Evolutionary conservation across 2,329 filamentous ascomycete species (phyloP), one percentile per base, ranked within the genome.

Genomic region (Talaromyces funiculosus): DNA sequence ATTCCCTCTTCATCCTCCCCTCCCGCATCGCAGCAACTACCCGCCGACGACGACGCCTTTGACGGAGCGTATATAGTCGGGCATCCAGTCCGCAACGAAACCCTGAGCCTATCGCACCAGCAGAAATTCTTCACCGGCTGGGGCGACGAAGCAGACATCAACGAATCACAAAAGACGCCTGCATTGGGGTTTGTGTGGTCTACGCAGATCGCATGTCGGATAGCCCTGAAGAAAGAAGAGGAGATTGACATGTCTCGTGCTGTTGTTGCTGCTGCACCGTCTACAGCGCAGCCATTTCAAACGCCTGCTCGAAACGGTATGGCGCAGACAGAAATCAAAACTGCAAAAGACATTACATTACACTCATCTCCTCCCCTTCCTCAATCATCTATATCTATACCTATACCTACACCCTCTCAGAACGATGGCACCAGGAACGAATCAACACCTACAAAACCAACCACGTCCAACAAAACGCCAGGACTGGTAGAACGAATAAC

Each of bases 81-180:
- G 68, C 62, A 75, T 40, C 67, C 72, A 2, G 67, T 67, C 16
- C 71, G 72, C 18, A 72, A 71, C 43, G 81, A 84, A 12, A 84
- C 87, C 0, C 80, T 97, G 38, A 83, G 85, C 33, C 83, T 97
- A 8, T 88, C 95, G 67, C 90, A 97, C 74, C 93, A 97, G 75
- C 91, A 97, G 73, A 84, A 90, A 45, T 97, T 92, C 85, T 96
- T 97, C 76, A 95, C 92, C 3, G 92, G 94, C 64, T 97, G 94
- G 93, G 92, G 93, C 22, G 90, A 96, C 72, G 81, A 86, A 24
- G 62, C 22, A 26, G 58, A 53, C 24, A 45, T 45, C 53, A 62
- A 26, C 59, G 65, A 57, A 76, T 88, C 71, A 1, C 65, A 66
- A 59, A 97, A 97, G 76, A 96, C 90, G 0, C 93, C 93, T 0